phyloP scores from a whole-genome alignment of 257 asterid species.

The Thymus quinquecostatus region DNA sequence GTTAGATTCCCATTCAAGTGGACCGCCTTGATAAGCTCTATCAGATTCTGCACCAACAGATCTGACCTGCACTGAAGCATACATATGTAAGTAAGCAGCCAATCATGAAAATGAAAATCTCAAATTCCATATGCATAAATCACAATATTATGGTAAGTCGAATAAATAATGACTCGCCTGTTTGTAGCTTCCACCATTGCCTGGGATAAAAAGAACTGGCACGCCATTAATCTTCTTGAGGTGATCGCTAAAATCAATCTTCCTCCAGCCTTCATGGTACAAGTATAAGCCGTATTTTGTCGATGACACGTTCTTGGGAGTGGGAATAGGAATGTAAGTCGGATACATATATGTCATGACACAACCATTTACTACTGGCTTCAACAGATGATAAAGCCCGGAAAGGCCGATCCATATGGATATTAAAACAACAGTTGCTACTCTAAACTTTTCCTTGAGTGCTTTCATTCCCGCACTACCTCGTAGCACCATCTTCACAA shows the following conservation, averaged over 20 bases:
- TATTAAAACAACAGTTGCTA: conserved; percentile 49
- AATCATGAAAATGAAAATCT: conserved; percentile 9
- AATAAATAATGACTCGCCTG: conserved; percentile 62
- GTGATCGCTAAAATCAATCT: conserved; percentile 73
- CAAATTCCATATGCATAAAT: conserved; percentile 25
- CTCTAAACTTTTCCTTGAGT: conserved; percentile 48
- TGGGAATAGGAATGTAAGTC: conserved; percentile 79
- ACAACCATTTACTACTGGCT: conserved; percentile 86
- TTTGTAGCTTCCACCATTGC: conserved; percentile 98
- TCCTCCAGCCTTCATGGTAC: conserved; percentile 97
- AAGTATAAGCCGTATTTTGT: conserved; percentile 67
- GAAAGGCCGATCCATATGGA: conserved; percentile 60
- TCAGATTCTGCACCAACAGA: conserved; percentile 94
- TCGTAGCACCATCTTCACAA: conserved; percentile 28
- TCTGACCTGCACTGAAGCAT: conserved; percentile 65
- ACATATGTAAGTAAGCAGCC: conserved; percentile 25
- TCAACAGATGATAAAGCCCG: conserved; percentile 62
- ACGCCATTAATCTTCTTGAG: conserved; percentile 74
- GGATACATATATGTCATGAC: conserved; percentile 99
- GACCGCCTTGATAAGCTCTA: conserved; percentile 93
- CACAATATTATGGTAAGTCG: conserved; percentile 9
- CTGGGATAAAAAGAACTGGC: conserved; percentile 96
- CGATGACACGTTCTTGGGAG: conserved; percentile 59
- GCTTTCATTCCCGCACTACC: conserved; percentile 40
- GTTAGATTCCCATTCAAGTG: conserved; percentile 63